Evolutionary conservation across 2,329 filamentous ascomycete species (phyloP), one percentile per base, ranked within the genome.

Genomic region (Bipolaris zeicola): DNA sequence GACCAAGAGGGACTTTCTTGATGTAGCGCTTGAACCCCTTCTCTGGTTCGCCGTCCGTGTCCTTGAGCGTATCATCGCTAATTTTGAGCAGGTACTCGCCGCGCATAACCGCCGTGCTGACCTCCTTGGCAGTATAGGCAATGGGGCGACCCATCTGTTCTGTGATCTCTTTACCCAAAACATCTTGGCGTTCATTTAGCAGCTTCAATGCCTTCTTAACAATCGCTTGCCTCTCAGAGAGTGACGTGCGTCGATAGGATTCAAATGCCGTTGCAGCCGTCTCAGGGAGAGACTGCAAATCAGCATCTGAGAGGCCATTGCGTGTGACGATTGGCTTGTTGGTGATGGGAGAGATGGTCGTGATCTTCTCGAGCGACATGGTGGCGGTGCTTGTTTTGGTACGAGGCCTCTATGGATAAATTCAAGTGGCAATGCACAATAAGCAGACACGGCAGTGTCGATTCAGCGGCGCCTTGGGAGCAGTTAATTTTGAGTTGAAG

Each of bases 61-160:
- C 90, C 69, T 88, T 86, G 50, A 98, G 82, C 1, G 86, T 87
- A 39, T 95, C 89, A 10, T 88, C 86, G 67, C 89, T 92, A 61
- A 96, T 89, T 74, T 91, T 92, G 68, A 96, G 83, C 55, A 98
- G 81, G 72, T 96, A 96, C 71, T 96, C 87, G 63, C 88, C 90
- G 62, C 94, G 86, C 79, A 90, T 91, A 63, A 96, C 85, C 6
- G 93, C 93, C 14, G 94, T 98, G 28, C 86, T 80, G 64, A 98
- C 84, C 80, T 98, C 94, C 65, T 87, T 92, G 44, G 84, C 87
- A 0, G 91, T 90, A 76, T 94, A 97, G 36, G 89, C 85, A 69
- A 97, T 96, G 33, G 94, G 94, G 18, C 94, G 85, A 39, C 94
- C 94, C 93, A 98, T 98, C 80, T 98, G 93, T 74, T 91, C 88